Evolutionary conservation across 139 green algal species (phyloP), one percentile per base, ranked within the genome.

Genomic region (Asterochloris erici): DNA sequence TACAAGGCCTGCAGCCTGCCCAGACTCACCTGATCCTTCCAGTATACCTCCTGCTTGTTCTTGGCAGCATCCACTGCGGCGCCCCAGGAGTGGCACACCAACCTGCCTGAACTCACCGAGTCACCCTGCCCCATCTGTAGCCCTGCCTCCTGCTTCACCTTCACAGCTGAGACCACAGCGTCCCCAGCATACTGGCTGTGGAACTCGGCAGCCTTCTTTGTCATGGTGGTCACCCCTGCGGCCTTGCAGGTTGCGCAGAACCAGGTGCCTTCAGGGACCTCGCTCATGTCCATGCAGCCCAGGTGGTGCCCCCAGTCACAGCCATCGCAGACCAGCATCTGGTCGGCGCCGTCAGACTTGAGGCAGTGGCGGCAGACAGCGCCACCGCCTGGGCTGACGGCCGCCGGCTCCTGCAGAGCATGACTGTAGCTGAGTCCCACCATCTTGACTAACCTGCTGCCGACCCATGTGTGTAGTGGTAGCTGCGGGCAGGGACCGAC

Each of bases 271-370:
- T 82, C 61, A 11, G 91, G 92, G 24, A 95, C 70, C 12, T 17
- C n/a, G 19, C 74, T n/a, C 28, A 93, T 61, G 17, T 79, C 21
- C 38, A 94, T 69, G 86, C 91, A 95, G 61, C 84, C 80, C 38
- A 82, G 85, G 81, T 95, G 92, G 75, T 85, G 91, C 29, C 89
- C 90, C 29, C 64, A 63, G 77, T 94, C 85, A 85, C 92, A 96
- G 29, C 81, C 69, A 79, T 94, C 92, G 81, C 91, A 96, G 68
- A 95, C 83, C 80, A 96, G 74, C 84, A 94, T 87, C 24, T 66
- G 21, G 24, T 89, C 84, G n/a, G 85, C 87, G 73, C 89, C 68
- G 11, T 82, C 73, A 13, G 75, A 64, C 0, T 75, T 81, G 68
- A 83, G 79, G 83, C 92, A 94, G 12, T 86, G n/a, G 73, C 84